Evolutionary conservation across 192 early-diverging fungal genomes (phyloP).

Genomic region (Backusella liffmaniae): DNA sequence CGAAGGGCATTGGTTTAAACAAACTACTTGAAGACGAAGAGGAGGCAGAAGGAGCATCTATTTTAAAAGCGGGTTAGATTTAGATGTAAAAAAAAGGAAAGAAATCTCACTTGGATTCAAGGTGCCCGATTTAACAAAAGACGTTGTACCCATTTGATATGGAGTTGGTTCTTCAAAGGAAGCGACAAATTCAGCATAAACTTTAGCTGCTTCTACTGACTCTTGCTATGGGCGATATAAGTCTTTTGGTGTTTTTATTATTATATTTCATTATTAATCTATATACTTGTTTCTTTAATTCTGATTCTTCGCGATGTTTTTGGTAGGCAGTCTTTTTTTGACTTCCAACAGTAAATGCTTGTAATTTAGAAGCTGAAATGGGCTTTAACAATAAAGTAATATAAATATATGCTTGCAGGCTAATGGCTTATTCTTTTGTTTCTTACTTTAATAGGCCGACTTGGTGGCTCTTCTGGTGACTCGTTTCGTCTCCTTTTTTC

Average conservation of each 20-base stretch:
- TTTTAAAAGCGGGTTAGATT: neutral
- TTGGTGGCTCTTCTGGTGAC: slow-evolving; percentile 10
- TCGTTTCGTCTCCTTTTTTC: slow-evolving; percentile 18
- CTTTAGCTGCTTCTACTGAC: slow-evolving; percentile 74
- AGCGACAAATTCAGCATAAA: slow-evolving; percentile 77
- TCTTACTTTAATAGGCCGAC: slow-evolving; percentile 13
- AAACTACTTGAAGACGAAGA: neutral
- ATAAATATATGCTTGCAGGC: neutral
- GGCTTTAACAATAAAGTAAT: slow-evolving; percentile 30
- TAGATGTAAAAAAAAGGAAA: neutral
- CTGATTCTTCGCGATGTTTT: slow-evolving; percentile 73
- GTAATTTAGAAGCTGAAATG: slow-evolving; percentile 60
- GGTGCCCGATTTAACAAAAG: slow-evolving; percentile 53
- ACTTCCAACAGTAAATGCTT: slow-evolving; percentile 66
- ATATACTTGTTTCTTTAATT: slow-evolving; percentile 69
- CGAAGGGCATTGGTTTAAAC: slow-evolving; percentile 34
- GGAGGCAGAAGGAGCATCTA: neutral
- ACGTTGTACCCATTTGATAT: slow-evolving; percentile 34
- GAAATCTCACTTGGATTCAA: slow-evolving; percentile 13
- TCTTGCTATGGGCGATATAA: slow-evolving; percentile 54
- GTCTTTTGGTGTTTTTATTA: slow-evolving; percentile 4
- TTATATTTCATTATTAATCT: neutral
- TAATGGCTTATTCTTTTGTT: neutral
- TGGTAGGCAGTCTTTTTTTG: slow-evolving; percentile 76
- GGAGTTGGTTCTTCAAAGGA: slow-evolving; percentile 67